phyloP scores from a whole-genome alignment of 495 filamentous ascomycete species.

The Neurospora africana region DNA sequence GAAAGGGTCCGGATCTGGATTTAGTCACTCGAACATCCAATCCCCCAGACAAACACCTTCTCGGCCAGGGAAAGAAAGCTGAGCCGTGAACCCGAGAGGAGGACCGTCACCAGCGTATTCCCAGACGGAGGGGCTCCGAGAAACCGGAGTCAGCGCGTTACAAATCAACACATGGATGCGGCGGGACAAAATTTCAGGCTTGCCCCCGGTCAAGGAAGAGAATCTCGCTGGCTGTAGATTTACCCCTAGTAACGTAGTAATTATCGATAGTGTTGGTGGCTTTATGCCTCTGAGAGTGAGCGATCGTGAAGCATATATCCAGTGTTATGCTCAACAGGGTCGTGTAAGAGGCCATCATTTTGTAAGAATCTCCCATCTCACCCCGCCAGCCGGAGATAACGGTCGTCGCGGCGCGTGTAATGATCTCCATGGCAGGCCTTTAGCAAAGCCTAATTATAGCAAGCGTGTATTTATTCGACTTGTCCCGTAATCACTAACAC shows the following conservation, averaged over 20 bases:
- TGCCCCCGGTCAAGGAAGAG: background rate
- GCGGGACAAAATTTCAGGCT: background rate
- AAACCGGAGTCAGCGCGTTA: background rate
- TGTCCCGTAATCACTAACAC: background rate
- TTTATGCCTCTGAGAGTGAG: background rate
- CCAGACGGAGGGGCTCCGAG: background rate
- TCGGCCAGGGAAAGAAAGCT: background rate
- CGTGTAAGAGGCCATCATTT: background rate
- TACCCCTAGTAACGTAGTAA: background rate
- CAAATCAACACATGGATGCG: background rate
- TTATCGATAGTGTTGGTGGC: background rate
- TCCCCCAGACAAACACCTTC: background rate
- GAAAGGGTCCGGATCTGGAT: background rate
- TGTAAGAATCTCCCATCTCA: background rate
- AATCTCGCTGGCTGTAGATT: background rate
- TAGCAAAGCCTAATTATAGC: background rate
- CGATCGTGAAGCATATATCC: background rate
- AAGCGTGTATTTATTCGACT: background rate
- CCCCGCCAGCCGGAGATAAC: background rate
- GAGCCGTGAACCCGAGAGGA: background rate
- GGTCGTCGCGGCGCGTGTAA: background rate
- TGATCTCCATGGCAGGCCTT: background rate
- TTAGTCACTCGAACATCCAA: background rate
- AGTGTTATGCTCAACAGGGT: background rate
- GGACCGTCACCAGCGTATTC: background rate